phyloP scores from a whole-genome alignment of 2,329 filamentous ascomycete genomes.

The Tolypocladium ovalisporum region DNA sequence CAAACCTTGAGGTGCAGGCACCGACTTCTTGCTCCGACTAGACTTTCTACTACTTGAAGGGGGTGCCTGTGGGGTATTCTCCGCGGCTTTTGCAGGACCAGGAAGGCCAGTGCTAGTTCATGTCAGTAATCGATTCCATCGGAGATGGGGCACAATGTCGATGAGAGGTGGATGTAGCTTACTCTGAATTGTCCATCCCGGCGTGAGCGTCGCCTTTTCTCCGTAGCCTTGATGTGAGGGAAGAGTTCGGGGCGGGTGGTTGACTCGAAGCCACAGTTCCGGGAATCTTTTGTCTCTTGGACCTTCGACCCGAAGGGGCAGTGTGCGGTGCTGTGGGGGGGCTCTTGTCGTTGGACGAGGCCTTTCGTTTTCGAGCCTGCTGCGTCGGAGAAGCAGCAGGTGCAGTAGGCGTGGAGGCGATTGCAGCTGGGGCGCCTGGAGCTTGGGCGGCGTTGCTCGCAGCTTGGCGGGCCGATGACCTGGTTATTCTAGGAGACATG shows the following conservation, averaged over 20 bases:
- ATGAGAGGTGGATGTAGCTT: conserved; percentile 13
- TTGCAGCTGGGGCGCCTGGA: conserved; percentile 23
- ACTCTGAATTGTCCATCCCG: conserved; percentile 68
- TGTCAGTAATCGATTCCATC: conserved; percentile 4
- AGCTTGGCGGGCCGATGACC: conserved; percentile 86
- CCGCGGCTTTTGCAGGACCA: conserved; percentile 52
- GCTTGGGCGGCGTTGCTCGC: conserved; percentile 47
- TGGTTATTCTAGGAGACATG: conserved; percentile 96
- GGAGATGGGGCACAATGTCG: background rate
- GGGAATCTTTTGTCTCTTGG: conserved; percentile 61
- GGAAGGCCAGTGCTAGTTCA: conserved; percentile 11
- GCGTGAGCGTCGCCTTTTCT: conserved; percentile 50
- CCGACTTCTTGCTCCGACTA: conserved; percentile 56
- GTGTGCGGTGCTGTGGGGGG: conserved; percentile 20
- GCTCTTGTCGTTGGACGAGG: conserved; percentile 40
- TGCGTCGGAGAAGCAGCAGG: conserved; percentile 23
- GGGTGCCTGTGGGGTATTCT: conserved; percentile 45
- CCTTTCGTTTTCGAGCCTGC: conserved; percentile 67
- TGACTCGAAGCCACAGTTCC: conserved; percentile 29
- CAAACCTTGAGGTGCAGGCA: conserved; percentile 31
- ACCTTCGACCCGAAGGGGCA: conserved; percentile 40
- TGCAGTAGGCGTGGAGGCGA: conserved; percentile 21
- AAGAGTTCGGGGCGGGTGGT: conserved; percentile 15
- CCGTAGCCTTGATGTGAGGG: conserved; percentile 32
- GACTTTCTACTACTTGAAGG: conserved; percentile 65